Evolutionary conservation across 2,329 filamentous ascomycete genomes (phyloP).

Genomic region (Fusarium sp.): DNA sequence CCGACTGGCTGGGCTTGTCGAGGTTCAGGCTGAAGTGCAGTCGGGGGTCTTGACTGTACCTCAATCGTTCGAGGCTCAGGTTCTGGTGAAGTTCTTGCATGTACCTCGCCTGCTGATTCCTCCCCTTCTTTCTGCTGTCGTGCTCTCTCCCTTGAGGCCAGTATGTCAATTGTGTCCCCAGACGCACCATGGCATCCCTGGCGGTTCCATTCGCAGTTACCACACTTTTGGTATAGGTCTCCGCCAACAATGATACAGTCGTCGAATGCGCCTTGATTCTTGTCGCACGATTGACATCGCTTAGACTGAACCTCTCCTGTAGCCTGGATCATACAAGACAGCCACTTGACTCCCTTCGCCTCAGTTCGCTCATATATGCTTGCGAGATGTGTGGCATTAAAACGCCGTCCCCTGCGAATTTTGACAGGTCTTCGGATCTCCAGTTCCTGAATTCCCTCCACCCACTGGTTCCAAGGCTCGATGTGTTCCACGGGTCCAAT

Average conservation of each 20-base stretch:
- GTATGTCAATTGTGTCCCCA: conserved; percentile 43
- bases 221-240: conserved; percentile 62
- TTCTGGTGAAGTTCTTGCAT: conserved; percentile 1
- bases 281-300: conserved; percentile 60
- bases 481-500: conserved; percentile 58
- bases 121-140: conserved; percentile 30
- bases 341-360: conserved; percentile 61
- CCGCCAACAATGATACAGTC: conserved; percentile 62
- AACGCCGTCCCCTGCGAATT: conserved; percentile 60
- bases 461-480: conserved; percentile 58
- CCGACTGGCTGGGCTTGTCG: background rate
- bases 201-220: conserved; percentile 67
- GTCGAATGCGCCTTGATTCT: conserved; percentile 61
- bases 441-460: conserved; percentile 55
- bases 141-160: conserved; percentile 34
- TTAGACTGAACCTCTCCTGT: conserved; percentile 59
- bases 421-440: conserved; percentile 59
- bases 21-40: background rate
- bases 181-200: conserved; percentile 55
- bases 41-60: conserved; percentile 21
- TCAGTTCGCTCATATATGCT: conserved; percentile 61
- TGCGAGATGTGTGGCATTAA: conserved; percentile 57
- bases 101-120: conserved; percentile 5
- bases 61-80: conserved; percentile 24
- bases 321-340: conserved; percentile 66